Conservation (phyloP, 805 yeast species). For the Wickerhamomyces chaumierensis region DNA sequence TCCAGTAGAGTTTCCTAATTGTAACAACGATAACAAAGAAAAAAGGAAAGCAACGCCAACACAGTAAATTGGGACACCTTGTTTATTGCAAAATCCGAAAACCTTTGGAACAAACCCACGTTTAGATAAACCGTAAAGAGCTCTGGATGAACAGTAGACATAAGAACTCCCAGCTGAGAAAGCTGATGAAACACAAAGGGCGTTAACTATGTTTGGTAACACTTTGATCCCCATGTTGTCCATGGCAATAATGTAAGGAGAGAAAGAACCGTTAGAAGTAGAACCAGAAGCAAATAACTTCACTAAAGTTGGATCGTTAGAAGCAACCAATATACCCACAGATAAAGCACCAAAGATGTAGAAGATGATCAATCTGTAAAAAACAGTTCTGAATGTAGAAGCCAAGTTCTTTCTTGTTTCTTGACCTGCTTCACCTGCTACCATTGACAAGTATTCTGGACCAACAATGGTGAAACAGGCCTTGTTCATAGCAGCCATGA, state of each 20-base stretch:
- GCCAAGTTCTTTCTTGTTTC: conserved; percentile 65
- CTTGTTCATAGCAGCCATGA: conserved; percentile 53
- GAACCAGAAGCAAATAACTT: conserved; percentile 49
- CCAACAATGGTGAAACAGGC: conserved; percentile 76
- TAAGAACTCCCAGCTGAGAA: conserved; percentile 45
- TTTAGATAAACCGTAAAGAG: conserved; percentile 40
- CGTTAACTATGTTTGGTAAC: conserved; percentile 40
- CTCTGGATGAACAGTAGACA: conserved; percentile 45
- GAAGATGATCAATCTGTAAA: conserved; percentile 48
- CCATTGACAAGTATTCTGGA: conserved; percentile 75
- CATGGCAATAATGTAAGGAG: conserved; percentile 48
- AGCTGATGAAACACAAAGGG: conserved; percentile 41
- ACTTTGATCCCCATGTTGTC: conserved; percentile 40
- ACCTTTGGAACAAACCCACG: conserved; percentile 51
- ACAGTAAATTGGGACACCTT: conserved; percentile 66
- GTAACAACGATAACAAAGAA: conserved; percentile 56
- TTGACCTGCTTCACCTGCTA: conserved; percentile 71
- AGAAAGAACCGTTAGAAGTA: conserved; percentile 41
- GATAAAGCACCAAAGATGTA: conserved; percentile 57
- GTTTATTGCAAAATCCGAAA: conserved; percentile 45
- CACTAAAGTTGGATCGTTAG: conserved; percentile 41
- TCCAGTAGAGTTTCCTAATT: conserved; percentile 43
- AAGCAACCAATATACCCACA: conserved; percentile 57
- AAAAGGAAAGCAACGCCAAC: conserved; percentile 46
- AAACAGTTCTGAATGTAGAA: conserved; percentile 63